Conservation (phyloP, 306 rosid species). For the Medicago arabica region DNA sequence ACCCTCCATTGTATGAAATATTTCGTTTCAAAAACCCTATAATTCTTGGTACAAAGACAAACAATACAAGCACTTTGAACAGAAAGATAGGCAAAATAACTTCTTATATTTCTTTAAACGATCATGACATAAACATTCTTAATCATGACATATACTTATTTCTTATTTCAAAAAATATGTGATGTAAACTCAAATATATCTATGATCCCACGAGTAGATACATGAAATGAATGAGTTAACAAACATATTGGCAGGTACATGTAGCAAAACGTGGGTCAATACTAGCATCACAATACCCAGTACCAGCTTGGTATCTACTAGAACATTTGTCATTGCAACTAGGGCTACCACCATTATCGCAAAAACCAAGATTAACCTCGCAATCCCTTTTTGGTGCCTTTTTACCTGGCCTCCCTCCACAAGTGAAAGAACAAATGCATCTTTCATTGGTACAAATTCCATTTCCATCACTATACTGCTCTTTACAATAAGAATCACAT, state of each 20-base stretch:
- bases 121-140: too few species aligned
- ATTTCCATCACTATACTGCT: neutral
- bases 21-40: too few species aligned
- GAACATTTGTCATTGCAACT: neutral
- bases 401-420: constrained; percentile 1
- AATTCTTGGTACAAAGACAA: too few species aligned
- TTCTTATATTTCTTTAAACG: too few species aligned
- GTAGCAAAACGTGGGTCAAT: neutral
- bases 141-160: too few species aligned
- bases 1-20: too few species aligned
- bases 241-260: neutral
- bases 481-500: constrained; percentile 4
- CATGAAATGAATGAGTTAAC: too few species aligned
- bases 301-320: neutral
- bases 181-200: too few species aligned
- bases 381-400: neutral
- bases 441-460: neutral
- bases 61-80: too few species aligned
- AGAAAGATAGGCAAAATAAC: too few species aligned
- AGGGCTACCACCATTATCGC: neutral
- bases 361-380: neutral
- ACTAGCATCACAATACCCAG: neutral
- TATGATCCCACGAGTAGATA: too few species aligned
- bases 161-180: too few species aligned
- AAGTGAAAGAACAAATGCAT: neutral